phyloP scores from a whole-genome alignment of 1,284 basidiomycete species.

The Stereum hirsutum region DNA sequence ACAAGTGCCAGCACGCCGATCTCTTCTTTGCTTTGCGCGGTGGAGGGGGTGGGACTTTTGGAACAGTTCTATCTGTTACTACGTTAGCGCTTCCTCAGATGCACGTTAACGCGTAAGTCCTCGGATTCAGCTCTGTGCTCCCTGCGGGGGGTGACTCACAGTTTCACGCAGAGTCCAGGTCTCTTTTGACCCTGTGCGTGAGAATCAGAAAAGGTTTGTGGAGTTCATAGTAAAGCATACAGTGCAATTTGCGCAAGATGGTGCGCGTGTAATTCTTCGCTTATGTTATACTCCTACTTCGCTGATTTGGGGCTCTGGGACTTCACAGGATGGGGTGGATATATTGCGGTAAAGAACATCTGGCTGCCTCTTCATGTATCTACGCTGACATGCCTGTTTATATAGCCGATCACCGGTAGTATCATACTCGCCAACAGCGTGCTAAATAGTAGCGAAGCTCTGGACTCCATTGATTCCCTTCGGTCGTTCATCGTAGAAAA shows the following conservation, averaged over 20 bases:
- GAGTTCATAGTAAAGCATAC: conserved; percentile 1
- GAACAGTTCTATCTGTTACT: not conserved
- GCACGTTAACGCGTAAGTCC: not conserved
- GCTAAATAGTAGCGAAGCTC: not conserved
- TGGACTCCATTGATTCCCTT: not conserved
- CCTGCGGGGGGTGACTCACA: not conserved
- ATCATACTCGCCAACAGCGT: not conserved
- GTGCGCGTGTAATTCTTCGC: not conserved
- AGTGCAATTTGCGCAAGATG: conserved; percentile 1
- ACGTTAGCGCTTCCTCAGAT: not conserved
- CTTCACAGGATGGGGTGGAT: conserved; percentile 1
- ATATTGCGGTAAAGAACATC: not conserved
- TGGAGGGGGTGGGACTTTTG: conserved; percentile 12
- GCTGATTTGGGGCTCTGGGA: not conserved
- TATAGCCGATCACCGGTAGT: not conserved
- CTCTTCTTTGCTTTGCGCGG: conserved; percentile 17
- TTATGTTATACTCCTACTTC: not conserved
- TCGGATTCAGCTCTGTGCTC: not conserved
- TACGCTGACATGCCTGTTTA: not conserved
- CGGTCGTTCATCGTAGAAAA: not conserved
- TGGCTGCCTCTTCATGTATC: not conserved
- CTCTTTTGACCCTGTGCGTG: not conserved
- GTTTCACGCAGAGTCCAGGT: not conserved
- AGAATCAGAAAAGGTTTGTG: not conserved
- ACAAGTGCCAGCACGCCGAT: conserved; percentile 13